phyloP scores from a whole-genome alignment of 257 asterid species.

The Solanum tarapatanum region DNA sequence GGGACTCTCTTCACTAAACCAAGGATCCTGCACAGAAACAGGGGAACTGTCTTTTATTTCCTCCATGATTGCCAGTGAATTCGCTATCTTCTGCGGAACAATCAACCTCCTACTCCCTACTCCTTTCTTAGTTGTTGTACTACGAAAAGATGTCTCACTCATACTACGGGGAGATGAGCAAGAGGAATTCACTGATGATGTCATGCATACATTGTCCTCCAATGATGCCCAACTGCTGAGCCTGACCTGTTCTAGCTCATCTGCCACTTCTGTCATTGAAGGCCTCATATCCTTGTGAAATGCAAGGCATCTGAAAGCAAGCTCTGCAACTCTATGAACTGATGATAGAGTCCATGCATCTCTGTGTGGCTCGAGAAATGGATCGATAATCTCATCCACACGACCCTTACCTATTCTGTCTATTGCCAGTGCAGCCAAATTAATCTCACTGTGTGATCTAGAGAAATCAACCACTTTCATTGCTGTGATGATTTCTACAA shows the following conservation, averaged over 20 bases:
- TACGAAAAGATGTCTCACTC: slow-evolving; percentile 51
- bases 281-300: slow-evolving; percentile 90
- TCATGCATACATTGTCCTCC: slow-evolving; percentile 41
- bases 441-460: slow-evolving; percentile 67
- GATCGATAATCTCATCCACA: slow-evolving; percentile 77
- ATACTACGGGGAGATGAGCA: slow-evolving; percentile 55
- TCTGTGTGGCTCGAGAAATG: slow-evolving; percentile 59
- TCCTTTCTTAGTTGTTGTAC: slow-evolving; percentile 21
- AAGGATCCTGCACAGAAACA: slow-evolving; percentile 68
- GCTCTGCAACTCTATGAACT: slow-evolving; percentile 68
- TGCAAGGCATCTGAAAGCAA: slow-evolving; percentile 89
- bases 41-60: slow-evolving; percentile 50
- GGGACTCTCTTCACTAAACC: slow-evolving; percentile 75
- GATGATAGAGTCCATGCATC: slow-evolving; percentile 95
- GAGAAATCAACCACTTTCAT: slow-evolving; percentile 80
- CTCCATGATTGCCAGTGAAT: slow-evolving; percentile 17
- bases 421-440: slow-evolving; percentile 72
- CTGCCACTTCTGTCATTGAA: slow-evolving; percentile 89
- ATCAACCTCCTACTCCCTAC: slow-evolving; percentile 42
- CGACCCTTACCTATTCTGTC: slow-evolving; percentile 80
- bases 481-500: slow-evolving; percentile 80
- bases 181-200: slow-evolving; percentile 56
- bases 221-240: slow-evolving; percentile 61
- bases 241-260: slow-evolving; percentile 82
- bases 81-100: slow-evolving; percentile 19